phyloP scores from a whole-genome alignment of 1,284 basidiomycete genomes.

The Psilocybe mexicana region DNA sequence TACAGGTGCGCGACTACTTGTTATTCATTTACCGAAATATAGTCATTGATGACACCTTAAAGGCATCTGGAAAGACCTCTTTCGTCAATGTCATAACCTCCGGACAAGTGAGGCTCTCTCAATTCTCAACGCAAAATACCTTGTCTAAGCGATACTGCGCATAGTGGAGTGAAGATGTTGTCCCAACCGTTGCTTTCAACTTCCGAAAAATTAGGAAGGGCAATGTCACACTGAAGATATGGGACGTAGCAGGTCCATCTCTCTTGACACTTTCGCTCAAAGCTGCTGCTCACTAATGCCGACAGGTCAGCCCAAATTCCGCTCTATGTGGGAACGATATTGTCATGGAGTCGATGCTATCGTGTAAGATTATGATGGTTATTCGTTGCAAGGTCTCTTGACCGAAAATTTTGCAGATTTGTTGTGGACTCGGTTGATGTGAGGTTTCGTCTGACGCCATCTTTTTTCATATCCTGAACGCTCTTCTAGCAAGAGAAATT shows the following conservation, averaged over 20 bases:
- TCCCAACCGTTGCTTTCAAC: constrained; percentile 93
- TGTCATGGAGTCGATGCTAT: constrained; percentile 94
- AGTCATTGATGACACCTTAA: neutral
- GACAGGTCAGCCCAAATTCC: constrained; percentile 89
- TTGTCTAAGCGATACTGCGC: constrained; percentile 2
- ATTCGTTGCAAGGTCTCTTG: neutral
- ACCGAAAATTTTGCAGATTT: constrained; percentile 55
- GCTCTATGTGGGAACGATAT: constrained; percentile 94
- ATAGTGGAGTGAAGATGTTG: constrained; percentile 90
- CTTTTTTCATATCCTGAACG: neutral
- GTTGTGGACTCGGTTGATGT: constrained; percentile 90
- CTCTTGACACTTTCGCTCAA: neutral
- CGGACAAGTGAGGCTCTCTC: constrained; percentile 61
- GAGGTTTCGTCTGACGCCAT: constrained; percentile 30
- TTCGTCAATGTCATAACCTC: constrained; percentile 90
- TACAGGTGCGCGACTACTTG: constrained; percentile 61
- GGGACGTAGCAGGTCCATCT: constrained; percentile 82
- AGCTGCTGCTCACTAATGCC: neutral
- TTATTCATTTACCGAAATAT: constrained; percentile 7
- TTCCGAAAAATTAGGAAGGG: constrained; percentile 84
- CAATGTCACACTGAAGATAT: constrained; percentile 90
- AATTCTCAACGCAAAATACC: neutral
- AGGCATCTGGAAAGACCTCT: constrained; percentile 95
- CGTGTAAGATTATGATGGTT: constrained; percentile 60
- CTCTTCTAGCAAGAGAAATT: constrained; percentile 71